Evolutionary conservation across 2,329 filamentous ascomycete genomes (phyloP), one percentile per base, ranked within the genome.

Genomic region (Ophiostoma sp.): DNA sequence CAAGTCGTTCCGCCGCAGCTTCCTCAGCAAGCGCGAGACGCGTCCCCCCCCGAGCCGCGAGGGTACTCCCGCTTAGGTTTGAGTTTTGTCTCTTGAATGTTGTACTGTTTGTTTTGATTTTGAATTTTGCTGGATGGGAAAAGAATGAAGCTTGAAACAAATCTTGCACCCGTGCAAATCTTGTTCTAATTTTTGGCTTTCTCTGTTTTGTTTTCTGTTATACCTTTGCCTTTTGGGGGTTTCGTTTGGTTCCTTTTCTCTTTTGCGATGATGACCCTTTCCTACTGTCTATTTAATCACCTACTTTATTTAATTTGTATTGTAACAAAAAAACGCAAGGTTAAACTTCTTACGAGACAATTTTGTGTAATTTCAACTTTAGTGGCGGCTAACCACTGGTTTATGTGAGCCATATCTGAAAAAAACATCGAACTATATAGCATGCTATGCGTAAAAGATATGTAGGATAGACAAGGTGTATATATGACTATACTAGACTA

Each of bases 1-100:
- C 23, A 82, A 80, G 72, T 75, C 79, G 35, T 75, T 86, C 68
- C 81, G 86, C 67, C 82, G 83, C 72, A 85, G 84, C 76, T 85
- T 88, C 76, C 76, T 88, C 73, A 81, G 82, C 75, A 87, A 87
- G 79, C 80, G 62, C 62, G 62, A 65, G 27, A 11, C 31, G 41
- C 78, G 80, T 54, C 71, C 72, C 36, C 79, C 76, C 17, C 71
- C 73, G 6, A 81, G 82, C 74, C 80, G 85, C 66, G 85, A 88
- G 71, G 76, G 77, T 23, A 81, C 80, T 27, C 80, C 80, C 6
- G 71, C 70, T 17, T 77, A 27, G 2, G 15, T 71, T 35, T 48
- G 68, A 17, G 27, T 68, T 69, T 60, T 44, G 39, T 31, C 23
- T 68, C 15, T 65, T 36, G 27, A 20, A 27, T 36, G 23, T 27